Evolutionary conservation across 2,329 filamentous ascomycete species (phyloP).

Genomic region (Penicillium sp.): DNA sequence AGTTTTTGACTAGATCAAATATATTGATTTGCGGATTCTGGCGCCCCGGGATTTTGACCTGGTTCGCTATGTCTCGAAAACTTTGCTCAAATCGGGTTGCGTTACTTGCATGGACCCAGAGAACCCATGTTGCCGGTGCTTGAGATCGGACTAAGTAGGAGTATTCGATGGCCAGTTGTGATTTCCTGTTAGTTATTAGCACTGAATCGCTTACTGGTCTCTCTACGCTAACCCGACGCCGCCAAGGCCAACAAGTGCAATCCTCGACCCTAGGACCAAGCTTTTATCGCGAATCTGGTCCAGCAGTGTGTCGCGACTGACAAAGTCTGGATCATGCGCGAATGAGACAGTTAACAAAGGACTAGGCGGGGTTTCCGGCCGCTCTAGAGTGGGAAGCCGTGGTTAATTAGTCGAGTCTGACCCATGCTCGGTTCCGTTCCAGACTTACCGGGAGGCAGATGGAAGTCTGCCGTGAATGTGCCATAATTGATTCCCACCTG

Average conservation of each 20-base stretch:
- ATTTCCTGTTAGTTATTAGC: too few relatives aligned
- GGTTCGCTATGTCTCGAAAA: too few relatives aligned
- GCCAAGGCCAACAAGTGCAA: constrained; percentile 14
- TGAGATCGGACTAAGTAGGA: too few relatives aligned
- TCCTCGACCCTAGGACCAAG: constrained; percentile 7
- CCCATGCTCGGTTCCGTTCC: not conserved
- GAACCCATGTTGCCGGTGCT: too few relatives aligned
- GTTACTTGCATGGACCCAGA: too few relatives aligned
- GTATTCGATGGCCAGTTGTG: too few relatives aligned
- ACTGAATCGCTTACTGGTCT: too few relatives aligned
- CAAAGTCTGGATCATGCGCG: constrained; percentile 18
- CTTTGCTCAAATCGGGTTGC: too few relatives aligned
- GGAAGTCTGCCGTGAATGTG: not conserved
- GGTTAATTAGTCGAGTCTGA: not conserved
- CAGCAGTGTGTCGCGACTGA: constrained; percentile 18
- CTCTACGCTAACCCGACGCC: not conserved
- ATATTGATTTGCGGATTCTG: too few relatives aligned
- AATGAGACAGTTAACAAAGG: constrained; percentile 20
- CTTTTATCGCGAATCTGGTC: constrained; percentile 26
- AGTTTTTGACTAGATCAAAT: not conserved
- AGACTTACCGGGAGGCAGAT: constrained; percentile 1
- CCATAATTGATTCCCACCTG: constrained; percentile 3
- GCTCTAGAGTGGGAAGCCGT: constrained; percentile 3
- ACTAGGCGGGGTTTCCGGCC: constrained; percentile 14
- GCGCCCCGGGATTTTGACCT: too few relatives aligned